Conservation (phyloP, 306 rosid species). For the Carpinus fangiana region DNA sequence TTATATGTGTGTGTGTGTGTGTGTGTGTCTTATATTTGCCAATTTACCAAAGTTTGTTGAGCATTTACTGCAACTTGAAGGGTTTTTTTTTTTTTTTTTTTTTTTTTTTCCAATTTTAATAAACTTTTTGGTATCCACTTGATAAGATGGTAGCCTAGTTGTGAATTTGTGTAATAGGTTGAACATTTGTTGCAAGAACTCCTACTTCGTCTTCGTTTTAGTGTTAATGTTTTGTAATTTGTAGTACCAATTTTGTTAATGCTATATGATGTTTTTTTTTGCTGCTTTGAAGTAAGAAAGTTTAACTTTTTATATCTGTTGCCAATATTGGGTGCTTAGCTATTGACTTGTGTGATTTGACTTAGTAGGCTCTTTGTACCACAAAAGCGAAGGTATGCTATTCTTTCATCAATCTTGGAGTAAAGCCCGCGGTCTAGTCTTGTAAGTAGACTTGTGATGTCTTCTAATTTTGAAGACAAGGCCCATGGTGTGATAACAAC, state of each 20-base stretch:
- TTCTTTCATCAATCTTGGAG: neutral
- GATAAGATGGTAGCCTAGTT: neutral
- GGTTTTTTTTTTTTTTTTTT: neutral
- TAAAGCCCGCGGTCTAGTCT: neutral
- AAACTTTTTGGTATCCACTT: neutral
- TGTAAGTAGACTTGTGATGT: neutral
- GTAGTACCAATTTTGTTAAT: neutral
- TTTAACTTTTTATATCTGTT: neutral
- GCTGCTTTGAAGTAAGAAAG: neutral
- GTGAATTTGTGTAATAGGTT: neutral
- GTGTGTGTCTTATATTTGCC: too few relatives aligned
- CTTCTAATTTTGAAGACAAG: neutral
- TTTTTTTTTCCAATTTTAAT: neutral
- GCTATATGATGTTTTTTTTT: neutral
- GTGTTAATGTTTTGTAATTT: neutral
- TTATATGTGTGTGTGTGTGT: neutral
- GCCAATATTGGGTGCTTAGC: neutral
- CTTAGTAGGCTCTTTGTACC: neutral
- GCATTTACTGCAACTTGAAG: neutral
- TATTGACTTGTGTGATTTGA: neutral
- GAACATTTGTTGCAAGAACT: neutral
- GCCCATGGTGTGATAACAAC: neutral
- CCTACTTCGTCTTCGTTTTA: neutral
- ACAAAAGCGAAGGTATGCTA: neutral
- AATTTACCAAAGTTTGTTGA: neutral